A percentile compares a stretch with the other conserved stretches of the same genome.
Evolutionary conservation across 2,329 filamentous ascomycete genomes (phyloP).

Genomic region (Nemania sp.): DNA sequence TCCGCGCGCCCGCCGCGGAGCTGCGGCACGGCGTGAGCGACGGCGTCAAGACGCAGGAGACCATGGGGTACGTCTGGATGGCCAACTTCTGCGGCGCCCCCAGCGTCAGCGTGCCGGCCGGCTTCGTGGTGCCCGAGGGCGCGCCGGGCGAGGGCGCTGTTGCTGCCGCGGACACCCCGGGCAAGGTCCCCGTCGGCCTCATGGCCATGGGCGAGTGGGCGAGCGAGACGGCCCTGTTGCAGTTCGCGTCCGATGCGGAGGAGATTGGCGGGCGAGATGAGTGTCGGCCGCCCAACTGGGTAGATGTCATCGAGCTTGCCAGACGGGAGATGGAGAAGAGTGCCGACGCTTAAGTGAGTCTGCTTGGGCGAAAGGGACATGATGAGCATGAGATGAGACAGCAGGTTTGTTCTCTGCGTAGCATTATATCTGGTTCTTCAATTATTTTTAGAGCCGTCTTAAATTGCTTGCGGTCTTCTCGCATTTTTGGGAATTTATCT

Average conservation of each 20-base stretch:
- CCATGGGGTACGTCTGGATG: conserved; percentile 57
- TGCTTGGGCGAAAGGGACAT: neutral
- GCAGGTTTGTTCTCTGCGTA: too few species aligned
- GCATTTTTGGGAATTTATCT: too few species aligned
- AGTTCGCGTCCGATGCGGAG: conserved; percentile 55
- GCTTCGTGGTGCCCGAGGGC: conserved; percentile 48
- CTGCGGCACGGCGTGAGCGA: conserved; percentile 48
- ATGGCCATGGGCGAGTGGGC: conserved; percentile 63
- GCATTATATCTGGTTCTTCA: too few species aligned
- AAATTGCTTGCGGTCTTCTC: too few species aligned
- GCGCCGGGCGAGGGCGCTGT: conserved; percentile 39
- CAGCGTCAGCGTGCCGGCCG: conserved; percentile 50
- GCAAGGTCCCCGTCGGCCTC: conserved; percentile 55
- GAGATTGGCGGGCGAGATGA: conserved; percentile 33
- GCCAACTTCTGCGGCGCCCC: conserved; percentile 57
- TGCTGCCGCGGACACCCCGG: conserved; percentile 41
- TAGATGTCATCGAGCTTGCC: conserved; percentile 49
- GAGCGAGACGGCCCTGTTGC: conserved; percentile 52
- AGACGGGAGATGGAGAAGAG: conserved; percentile 38
- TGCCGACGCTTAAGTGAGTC: neutral
- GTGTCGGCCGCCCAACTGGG: conserved; percentile 48
- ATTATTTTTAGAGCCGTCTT: too few species aligned
- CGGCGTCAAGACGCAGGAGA: conserved; percentile 50
- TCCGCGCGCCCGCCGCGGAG: conserved; percentile 34
- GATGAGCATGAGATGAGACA: neutral